A percentile compares a stretch with the other conserved stretches of the same genome.
Evolutionary conservation across 2,329 filamentous ascomycete species (phyloP).

Genomic region (Erysiphe pulchra): DNA sequence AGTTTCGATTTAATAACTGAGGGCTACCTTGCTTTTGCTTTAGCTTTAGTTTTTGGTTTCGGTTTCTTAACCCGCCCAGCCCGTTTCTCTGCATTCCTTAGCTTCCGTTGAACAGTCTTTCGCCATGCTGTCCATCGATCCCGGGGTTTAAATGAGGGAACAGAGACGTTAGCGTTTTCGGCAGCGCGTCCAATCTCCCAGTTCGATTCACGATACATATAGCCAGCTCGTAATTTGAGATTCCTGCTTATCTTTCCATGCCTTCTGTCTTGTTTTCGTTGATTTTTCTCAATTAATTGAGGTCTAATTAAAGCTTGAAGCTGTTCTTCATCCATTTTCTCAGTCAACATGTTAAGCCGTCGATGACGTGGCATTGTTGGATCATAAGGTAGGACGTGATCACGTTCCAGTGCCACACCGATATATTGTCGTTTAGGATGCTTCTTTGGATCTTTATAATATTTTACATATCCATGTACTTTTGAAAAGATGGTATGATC

Average conservation of each 20-base stretch:
- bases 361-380: constrained; percentile 47
- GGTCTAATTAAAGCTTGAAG: constrained; percentile 5
- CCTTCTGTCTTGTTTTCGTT: constrained; percentile 6
- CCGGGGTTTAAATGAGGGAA: constrained; percentile 28
- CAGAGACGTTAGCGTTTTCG: constrained; percentile 30
- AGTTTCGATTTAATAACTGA: too few relatives aligned
- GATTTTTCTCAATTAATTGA: constrained; percentile 1
- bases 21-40: neutral
- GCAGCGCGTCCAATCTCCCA: constrained; percentile 40
- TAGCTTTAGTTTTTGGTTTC: neutral
- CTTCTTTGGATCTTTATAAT: constrained; percentile 66
- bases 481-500: constrained; percentile 89
- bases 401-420: constrained; percentile 66
- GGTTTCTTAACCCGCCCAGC: constrained; percentile 17
- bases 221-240: constrained; percentile 24
- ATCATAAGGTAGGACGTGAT: constrained; percentile 55
- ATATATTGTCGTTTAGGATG: constrained; percentile 87
- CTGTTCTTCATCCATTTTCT: constrained; percentile 16
- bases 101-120: constrained; percentile 25
- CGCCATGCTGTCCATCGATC: constrained; percentile 36
- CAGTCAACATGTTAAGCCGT: constrained; percentile 44
- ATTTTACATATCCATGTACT: constrained; percentile 75
- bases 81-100: constrained; percentile 25
- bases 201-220: constrained; percentile 39
- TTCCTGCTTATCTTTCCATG: constrained; percentile 14